Conservation (phyloP, 768 basidiomycete species). For the Amanita muscaria region DNA sequence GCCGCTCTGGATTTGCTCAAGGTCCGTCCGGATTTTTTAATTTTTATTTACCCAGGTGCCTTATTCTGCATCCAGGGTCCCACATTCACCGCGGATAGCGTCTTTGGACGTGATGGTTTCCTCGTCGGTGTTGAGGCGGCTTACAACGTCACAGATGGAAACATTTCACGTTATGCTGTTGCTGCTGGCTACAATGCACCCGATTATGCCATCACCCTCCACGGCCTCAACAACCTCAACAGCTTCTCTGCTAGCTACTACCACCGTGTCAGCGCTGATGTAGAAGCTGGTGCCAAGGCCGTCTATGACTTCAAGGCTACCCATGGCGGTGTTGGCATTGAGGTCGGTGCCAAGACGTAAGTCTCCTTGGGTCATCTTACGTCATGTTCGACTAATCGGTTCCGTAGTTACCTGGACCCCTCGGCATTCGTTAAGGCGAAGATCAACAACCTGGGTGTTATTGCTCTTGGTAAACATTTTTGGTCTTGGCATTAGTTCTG, state of each 20-base stretch:
- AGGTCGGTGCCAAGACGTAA: conserved; percentile 93
- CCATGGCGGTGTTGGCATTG: conserved; percentile 77
- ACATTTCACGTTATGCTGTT: conserved; percentile 84
- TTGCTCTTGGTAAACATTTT: conserved; percentile 58
- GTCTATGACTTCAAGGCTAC: conserved; percentile 92
- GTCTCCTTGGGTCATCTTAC: conserved; percentile 22
- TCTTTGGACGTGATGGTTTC: conserved; percentile 95
- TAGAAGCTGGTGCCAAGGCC: conserved; percentile 94
- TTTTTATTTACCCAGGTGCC: background rate
- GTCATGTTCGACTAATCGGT: conserved; percentile 4
- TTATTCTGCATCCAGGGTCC: conserved; percentile 56
- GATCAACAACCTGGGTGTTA: conserved; percentile 93
- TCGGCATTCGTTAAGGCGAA: conserved; percentile 96
- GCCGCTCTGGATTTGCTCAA: conserved; percentile 90
- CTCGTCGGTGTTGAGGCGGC: conserved; percentile 92
- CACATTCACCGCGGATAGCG: conserved; percentile 93
- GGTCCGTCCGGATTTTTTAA: conserved; percentile 36
- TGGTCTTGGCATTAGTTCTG: background rate
- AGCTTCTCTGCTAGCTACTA: conserved; percentile 96
- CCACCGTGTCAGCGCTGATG: conserved; percentile 87
- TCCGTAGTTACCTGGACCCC: conserved; percentile 64
- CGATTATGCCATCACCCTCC: conserved; percentile 89
- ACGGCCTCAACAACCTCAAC: conserved; percentile 90
- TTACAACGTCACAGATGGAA: conserved; percentile 94
- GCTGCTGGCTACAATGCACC: conserved; percentile 94